Percentiles rank a stretch among this genome's conserved stretches.
Evolutionary conservation across 2,329 filamentous ascomycete species (phyloP).

Genomic region (Aspergillus neoniger): DNA sequence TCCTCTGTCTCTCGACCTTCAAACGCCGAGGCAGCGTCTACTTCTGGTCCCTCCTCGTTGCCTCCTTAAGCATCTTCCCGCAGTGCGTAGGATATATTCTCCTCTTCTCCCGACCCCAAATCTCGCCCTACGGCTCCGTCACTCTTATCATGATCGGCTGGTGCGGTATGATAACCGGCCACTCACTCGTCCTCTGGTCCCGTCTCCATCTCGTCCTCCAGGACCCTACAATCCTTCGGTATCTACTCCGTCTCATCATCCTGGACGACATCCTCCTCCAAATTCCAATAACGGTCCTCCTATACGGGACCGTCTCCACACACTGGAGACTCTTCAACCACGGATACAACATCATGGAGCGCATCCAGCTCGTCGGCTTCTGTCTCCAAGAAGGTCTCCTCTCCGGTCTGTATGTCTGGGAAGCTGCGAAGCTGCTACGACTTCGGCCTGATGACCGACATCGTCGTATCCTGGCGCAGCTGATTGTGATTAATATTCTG

Average conservation of each 20-base stretch:
- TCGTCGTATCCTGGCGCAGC: slow-evolving; percentile 32
- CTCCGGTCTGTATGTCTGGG: slow-evolving; percentile 52
- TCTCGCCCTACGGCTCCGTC: slow-evolving; percentile 32
- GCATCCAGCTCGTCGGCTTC: slow-evolving; percentile 54
- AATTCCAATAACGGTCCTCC: slow-evolving; percentile 42
- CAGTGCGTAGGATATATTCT: slow-evolving; percentile 45
- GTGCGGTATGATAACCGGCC: slow-evolving; percentile 47
- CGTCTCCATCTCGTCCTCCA: slow-evolving; percentile 45
- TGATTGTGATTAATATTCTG: slow-evolving; percentile 56
- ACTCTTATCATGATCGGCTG: slow-evolving; percentile 41
- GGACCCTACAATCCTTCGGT: slow-evolving; percentile 33
- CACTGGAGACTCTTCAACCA: background rate
- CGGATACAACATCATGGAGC: slow-evolving; percentile 48
- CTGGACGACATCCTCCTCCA: slow-evolving; percentile 41
- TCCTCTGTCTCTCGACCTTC: slow-evolving; percentile 48
- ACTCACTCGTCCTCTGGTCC: slow-evolving; percentile 49
- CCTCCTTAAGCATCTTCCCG: slow-evolving; percentile 40
- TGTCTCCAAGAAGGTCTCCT: slow-evolving; percentile 55
- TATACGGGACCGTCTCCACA: slow-evolving; percentile 35
- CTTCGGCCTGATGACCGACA: slow-evolving; percentile 24
- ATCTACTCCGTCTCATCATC: slow-evolving; percentile 44
- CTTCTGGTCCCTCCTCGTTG: slow-evolving; percentile 46
- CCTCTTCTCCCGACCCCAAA: slow-evolving; percentile 38
- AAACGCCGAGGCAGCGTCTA: slow-evolving; percentile 44
- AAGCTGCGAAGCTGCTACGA: slow-evolving; percentile 49